phyloP scores from a whole-genome alignment of 768 basidiomycete species.

The Naematelia encephala region DNA sequence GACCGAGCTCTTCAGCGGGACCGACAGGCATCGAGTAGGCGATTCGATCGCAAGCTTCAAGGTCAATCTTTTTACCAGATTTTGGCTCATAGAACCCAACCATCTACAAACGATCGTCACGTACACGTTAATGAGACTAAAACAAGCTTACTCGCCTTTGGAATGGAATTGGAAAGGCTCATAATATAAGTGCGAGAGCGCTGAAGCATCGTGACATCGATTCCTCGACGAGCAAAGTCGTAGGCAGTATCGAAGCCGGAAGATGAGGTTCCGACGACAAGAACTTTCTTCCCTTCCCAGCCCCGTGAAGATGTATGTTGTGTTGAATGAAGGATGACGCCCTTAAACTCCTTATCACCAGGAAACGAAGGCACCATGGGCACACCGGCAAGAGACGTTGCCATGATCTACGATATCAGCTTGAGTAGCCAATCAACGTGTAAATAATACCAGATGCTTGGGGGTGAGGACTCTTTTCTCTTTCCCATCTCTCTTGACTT shows the following conservation, averaged over 20 bases:
- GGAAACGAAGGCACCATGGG: constrained; percentile 7
- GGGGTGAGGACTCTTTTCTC: constrained; percentile 10
- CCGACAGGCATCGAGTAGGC: constrained; percentile 15
- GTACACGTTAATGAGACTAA: too few relatives aligned
- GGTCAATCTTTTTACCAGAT: constrained; percentile 13
- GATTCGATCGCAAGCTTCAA: constrained; percentile 12
- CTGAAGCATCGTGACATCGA: constrained; percentile 56
- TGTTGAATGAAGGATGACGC: constrained; percentile 62
- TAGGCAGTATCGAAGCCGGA: constrained; percentile 56
- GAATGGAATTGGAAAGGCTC: constrained; percentile 54
- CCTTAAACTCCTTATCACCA: constrained; percentile 59
- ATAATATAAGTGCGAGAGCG: constrained; percentile 61
- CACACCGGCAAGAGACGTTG: constrained; percentile 17
- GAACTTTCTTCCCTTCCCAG: constrained; percentile 66
- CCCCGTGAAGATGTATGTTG: constrained; percentile 59
- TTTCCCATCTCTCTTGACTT: constrained; percentile 13
- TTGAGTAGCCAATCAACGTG: background rate
- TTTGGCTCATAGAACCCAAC: constrained; percentile 17
- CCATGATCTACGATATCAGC: constrained; percentile 13
- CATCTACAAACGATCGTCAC: too few relatives aligned
- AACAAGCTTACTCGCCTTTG: too few relatives aligned
- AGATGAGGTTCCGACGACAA: constrained; percentile 66
- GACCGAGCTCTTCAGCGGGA: constrained; percentile 18
- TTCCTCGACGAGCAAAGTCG: constrained; percentile 55
- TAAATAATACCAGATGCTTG: constrained; percentile 11